These are phyloP conservation scores for Penicillium sp. DNA, from an alignment of 2,329 filamentous ascomycete genomes.

Conservation along the genomic window DNA sequence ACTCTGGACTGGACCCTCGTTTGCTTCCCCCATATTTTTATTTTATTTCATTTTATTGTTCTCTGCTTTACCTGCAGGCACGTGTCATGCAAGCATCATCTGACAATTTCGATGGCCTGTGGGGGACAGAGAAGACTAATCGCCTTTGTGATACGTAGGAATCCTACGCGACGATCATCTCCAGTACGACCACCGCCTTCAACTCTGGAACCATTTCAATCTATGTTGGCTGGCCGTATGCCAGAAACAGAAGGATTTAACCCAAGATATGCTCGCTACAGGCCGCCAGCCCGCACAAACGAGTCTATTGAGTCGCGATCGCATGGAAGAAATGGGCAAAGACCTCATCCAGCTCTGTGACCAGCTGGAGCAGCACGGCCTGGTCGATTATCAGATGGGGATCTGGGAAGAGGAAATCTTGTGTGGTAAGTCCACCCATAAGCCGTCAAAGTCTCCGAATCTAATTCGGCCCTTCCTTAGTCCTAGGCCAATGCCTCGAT, in stretches of 20 bases:
- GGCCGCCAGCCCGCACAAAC: conserved; percentile 55
- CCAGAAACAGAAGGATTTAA: conserved; percentile 76
- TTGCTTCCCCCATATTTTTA: neutral
- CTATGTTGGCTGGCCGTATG: conserved; percentile 80
- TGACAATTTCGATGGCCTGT: conserved; percentile 1
- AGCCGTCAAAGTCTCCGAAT: neutral
- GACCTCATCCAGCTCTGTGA: conserved; percentile 81
- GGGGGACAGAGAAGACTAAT: conserved; percentile 19
- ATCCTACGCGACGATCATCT: conserved; percentile 77
- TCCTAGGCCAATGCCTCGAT: conserved; percentile 52
- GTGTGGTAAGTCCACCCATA: conserved; percentile 56
- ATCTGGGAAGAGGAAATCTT: conserved; percentile 94
- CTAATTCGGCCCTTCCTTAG: conserved; percentile 31
- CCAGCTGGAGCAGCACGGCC: conserved; percentile 78
- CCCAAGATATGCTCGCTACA: conserved; percentile 55
- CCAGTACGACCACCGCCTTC: conserved; percentile 69
- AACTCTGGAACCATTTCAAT: conserved; percentile 93
- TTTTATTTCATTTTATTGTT: neutral
- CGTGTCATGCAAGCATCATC: conserved; percentile 16
- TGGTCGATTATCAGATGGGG: conserved; percentile 96
- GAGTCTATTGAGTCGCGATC: conserved; percentile 62
- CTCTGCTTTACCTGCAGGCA: conserved; percentile 7
- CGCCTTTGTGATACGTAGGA: conserved; percentile 51
- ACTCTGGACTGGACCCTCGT: conserved; percentile 13
- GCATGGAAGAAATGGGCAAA: conserved; percentile 72